These are phyloP conservation scores for Holtermannia corniformis DNA, from an alignment of 768 basidiomycete genomes.

Conservation along the genomic window DNA sequence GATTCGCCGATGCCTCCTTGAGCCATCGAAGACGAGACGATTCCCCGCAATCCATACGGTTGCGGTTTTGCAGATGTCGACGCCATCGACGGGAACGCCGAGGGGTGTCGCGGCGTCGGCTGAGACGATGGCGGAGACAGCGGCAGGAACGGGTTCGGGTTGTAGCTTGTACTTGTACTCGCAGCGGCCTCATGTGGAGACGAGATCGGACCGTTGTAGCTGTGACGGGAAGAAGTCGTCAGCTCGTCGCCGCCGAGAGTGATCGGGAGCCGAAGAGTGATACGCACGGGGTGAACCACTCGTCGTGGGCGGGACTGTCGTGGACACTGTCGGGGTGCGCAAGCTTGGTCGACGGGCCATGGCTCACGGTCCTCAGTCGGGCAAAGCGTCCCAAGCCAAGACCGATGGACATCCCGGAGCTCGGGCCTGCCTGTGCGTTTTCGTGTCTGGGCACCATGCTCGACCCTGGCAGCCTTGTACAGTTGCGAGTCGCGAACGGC, in stretches of 20 bases:
- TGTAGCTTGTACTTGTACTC: slow-evolving; percentile 7
- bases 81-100: not conserved
- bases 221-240: not conserved
- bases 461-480: too few species aligned
- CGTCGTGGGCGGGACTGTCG: slow-evolving; percentile 15
- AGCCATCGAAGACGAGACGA: not conserved
- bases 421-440: too few species aligned
- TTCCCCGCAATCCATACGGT: too few species aligned
- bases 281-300: slow-evolving; percentile 24
- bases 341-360: not conserved
- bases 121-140: not conserved
- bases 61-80: too few species aligned
- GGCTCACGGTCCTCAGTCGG: not conserved
- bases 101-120: not conserved
- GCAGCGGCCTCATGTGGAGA: not conserved
- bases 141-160: too few species aligned
- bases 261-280: too few species aligned
- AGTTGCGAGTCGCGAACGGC: too few species aligned
- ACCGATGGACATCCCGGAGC: too few species aligned
- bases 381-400: not conserved
- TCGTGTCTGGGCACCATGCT: too few species aligned
- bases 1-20: slow-evolving; percentile 20
- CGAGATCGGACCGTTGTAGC: not conserved
- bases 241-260: not conserved
- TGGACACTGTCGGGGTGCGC: too few species aligned